These are phyloP conservation scores for Sicyos edulis DNA, from an alignment of 306 rosid species.

Conservation along the genomic window DNA sequence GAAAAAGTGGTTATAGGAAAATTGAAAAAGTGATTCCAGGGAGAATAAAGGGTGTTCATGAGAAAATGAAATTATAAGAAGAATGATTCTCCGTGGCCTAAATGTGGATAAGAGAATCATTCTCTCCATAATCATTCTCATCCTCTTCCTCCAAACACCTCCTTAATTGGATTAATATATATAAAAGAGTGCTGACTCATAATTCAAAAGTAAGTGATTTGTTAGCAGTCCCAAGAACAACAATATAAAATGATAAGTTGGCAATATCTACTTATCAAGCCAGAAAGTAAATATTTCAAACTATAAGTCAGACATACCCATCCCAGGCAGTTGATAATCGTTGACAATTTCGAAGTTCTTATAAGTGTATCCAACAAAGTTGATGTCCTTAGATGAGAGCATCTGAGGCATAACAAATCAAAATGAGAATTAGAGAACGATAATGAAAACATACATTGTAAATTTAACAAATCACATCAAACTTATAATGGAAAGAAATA, in stretches of 20 bases:
- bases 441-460: background rate
- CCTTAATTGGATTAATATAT: background rate
- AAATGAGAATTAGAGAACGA: conserved; percentile 12
- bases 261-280: background rate
- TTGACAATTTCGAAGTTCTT: conserved; percentile 95
- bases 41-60: no score
- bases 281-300: conserved; percentile 14
- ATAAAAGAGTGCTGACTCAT: background rate
- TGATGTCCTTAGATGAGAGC: conserved; percentile 95
- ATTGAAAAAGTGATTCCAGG: no score
- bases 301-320: conserved; percentile 41
- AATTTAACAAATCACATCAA: conserved; percentile 1
- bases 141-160: no score
- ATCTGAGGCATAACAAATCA: conserved; percentile 49
- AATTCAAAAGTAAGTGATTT: background rate
- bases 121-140: no score
- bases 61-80: no score
- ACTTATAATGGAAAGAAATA: background rate
- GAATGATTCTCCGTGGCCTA: no score
- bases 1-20: no score
- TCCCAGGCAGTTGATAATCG: conserved; percentile 96
- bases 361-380: conserved; percentile 93
- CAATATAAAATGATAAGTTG: background rate
- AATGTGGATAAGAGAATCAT: no score
- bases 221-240: background rate